Conservation (phyloP, 2,329 filamentous ascomycete species). For the Penicillium occitanis region DNA sequence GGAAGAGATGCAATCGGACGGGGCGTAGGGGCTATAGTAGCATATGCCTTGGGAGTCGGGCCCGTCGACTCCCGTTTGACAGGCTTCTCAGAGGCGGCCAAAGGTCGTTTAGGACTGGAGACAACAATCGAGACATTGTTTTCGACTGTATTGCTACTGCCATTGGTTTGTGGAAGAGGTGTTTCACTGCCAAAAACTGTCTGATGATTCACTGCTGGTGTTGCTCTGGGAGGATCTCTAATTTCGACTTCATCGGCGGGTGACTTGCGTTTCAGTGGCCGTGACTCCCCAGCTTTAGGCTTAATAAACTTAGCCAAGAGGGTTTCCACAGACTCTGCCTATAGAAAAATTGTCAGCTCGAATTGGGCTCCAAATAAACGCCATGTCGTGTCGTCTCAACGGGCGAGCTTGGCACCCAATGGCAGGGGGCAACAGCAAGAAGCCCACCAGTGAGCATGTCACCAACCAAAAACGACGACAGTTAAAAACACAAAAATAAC, state of each 20-base stretch:
- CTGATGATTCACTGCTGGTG: background rate
- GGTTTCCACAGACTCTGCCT: background rate
- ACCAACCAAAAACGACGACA: background rate
- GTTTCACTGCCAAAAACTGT: background rate
- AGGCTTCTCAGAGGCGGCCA: background rate
- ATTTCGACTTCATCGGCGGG: background rate
- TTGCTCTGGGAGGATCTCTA: background rate
- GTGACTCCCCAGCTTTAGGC: background rate
- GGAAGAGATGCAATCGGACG: background rate
- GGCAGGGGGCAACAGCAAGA: background rate
- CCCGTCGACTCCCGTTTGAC: slow-evolving; percentile 1
- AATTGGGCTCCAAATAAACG: background rate
- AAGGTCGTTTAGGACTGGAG: background rate
- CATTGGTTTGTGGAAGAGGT: background rate
- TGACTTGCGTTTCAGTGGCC: slow-evolving; percentile 16
- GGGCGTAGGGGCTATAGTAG: background rate
- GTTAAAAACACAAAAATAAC: slow-evolving; percentile 18
- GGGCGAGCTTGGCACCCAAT: background rate
- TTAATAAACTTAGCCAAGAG: background rate
- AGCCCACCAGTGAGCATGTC: background rate
- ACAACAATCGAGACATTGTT: background rate
- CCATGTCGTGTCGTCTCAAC: background rate
- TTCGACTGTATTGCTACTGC: background rate
- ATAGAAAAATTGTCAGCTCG: background rate
- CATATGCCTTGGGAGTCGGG: background rate